phyloP scores from a whole-genome alignment of 345 rosid genomes.

The Reutealis trisperma region DNA sequence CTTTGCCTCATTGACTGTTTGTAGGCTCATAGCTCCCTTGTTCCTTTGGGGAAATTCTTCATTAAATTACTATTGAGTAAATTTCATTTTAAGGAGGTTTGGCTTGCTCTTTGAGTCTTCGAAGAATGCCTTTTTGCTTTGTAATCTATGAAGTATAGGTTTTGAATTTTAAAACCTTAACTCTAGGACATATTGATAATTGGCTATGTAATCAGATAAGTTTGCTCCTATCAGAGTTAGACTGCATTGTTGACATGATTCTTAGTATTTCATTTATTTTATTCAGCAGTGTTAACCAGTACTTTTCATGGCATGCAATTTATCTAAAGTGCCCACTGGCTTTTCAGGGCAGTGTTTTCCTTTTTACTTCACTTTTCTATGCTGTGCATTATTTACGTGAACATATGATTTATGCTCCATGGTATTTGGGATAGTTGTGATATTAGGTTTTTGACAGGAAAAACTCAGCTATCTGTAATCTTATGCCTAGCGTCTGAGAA shows the following conservation, averaged over 20 bases:
- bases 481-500: conserved; percentile 60
- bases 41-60: neutral
- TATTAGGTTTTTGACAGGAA: conserved; percentile 48
- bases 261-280: neutral
- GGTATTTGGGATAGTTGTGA: conserved; percentile 6
- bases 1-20: neutral
- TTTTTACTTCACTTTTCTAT: neutral
- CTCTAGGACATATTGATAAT: neutral
- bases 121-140: neutral
- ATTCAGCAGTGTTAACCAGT: neutral
- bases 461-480: conserved; percentile 54
- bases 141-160: too few relatives aligned
- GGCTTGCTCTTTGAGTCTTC: too few relatives aligned
- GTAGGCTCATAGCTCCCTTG: neutral
- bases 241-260: neutral
- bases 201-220: neutral
- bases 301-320: neutral
- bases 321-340: neutral
- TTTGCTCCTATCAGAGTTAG: too few relatives aligned
- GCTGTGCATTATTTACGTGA: neutral
- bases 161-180: too few relatives aligned
- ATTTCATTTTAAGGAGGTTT: neutral
- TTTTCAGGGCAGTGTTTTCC: neutral
- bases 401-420: neutral
- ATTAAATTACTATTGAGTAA: too few relatives aligned